Percentiles rank a stretch among this genome's conserved stretches.
These are phyloP conservation scores for Jackrogersella minutella DNA, from an alignment of 495 filamentous ascomycete genomes.

Conservation along the genomic window DNA sequence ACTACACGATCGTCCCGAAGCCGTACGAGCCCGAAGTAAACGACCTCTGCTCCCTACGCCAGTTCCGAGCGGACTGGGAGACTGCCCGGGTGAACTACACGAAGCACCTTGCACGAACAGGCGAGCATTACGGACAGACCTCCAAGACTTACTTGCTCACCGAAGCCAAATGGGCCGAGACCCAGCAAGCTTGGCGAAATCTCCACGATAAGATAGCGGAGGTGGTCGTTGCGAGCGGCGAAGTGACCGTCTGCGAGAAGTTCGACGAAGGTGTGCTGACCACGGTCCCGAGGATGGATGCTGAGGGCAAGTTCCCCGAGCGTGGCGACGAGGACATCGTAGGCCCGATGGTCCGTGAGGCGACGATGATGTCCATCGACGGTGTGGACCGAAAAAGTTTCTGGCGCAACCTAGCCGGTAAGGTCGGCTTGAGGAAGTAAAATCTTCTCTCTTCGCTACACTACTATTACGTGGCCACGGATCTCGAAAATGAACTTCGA, in stretches of 20 bases:
- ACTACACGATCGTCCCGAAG: slow-evolving; percentile 86
- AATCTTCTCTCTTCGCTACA: background rate
- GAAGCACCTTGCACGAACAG: slow-evolving; percentile 82
- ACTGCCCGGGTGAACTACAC: slow-evolving; percentile 80
- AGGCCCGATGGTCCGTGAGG: slow-evolving; percentile 82
- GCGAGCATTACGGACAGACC: slow-evolving; percentile 84
- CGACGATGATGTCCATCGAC: slow-evolving; percentile 53
- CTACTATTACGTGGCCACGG: slow-evolving; percentile 4
- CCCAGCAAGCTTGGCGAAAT: slow-evolving; percentile 73
- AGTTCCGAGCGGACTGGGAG: slow-evolving; percentile 81
- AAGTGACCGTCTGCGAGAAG: slow-evolving; percentile 37
- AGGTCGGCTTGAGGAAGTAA: slow-evolving; percentile 53
- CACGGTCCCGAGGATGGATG: slow-evolving; percentile 59
- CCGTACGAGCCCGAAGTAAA: slow-evolving; percentile 75
- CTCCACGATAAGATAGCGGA: slow-evolving; percentile 67
- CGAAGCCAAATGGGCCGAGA: slow-evolving; percentile 82
- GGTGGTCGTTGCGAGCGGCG: slow-evolving; percentile 53
- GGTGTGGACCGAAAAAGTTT: slow-evolving; percentile 51
- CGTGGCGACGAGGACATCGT: slow-evolving; percentile 91
- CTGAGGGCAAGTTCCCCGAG: slow-evolving; percentile 84
- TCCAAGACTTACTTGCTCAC: slow-evolving; percentile 85
- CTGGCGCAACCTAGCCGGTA: slow-evolving; percentile 56
- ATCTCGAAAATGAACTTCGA: slow-evolving; percentile 14
- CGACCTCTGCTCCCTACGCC: slow-evolving; percentile 65
- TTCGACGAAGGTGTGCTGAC: slow-evolving; percentile 54